Base-by-base conservation (phyloP, 2,329 filamentous ascomycete species). In the Clonostachys rhizophaga region DNA sequence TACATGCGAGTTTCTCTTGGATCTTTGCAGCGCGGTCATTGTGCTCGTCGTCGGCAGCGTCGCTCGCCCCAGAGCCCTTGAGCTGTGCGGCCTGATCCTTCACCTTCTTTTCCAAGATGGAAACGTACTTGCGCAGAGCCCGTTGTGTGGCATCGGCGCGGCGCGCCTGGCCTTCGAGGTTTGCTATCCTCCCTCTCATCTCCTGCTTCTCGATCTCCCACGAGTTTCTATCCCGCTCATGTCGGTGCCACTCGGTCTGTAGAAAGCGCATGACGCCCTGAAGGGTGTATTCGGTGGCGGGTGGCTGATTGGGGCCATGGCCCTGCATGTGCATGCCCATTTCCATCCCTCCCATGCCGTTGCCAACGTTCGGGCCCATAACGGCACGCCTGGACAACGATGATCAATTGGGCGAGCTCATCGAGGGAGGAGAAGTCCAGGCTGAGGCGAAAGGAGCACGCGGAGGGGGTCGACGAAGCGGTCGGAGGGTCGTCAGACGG, bases 141-240 rank as follows among this genome's bases (percentile, higher is more conserved):
- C 91, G 91, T 59, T 95, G 91, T 49, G 91, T 83, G 51, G 89
- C 87, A 68, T 95, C 94, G 44, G 89, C 86, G 55, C 92, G 89
- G 54, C 91, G 80, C 34, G 86, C 82, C 56, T 95, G 89, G 47
- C 94, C 94, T 69, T 99, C 94, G 54, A 97, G 81, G 60, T 89
- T 87, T 45, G 92, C 92, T 71, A 99, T 96, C 61, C 95, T 86
- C 56, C 89, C 91, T 74, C 95, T 96, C 94, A 99, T 97, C 72
- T 99, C 94, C 59, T 95, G 94, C 63, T 91, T 86, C 70, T 99
- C 94, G 64, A 99, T 99, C 69, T 99, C 94, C 94, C 94, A 99
- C 36, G 91, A 86, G 70, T 99, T 99, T 59, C 94, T 84, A 64
- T 96, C 94, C 69, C 94, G 88, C 71, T 99, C 94, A 68, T 99